A percentile compares a stretch with the other conserved stretches of the same genome.
phyloP scores from a whole-genome alignment of 805 yeast species.

The Pichia scutulata region DNA sequence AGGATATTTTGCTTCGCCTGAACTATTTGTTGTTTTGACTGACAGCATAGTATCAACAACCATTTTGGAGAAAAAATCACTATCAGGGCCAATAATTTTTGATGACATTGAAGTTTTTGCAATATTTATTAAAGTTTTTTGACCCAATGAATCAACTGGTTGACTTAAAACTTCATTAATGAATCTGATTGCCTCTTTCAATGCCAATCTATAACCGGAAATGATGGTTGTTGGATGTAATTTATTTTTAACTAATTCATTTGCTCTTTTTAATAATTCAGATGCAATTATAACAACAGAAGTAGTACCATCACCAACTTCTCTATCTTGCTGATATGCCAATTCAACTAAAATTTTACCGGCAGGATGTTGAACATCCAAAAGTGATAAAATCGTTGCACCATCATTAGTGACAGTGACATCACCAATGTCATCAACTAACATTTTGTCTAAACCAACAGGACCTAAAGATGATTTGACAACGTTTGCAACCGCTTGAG shows the following conservation, averaged over 20 bases:
- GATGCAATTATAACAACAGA: constrained; percentile 95
- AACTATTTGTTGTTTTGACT: constrained; percentile 80
- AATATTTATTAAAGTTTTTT: constrained; percentile 78
- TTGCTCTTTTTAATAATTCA: constrained; percentile 86
- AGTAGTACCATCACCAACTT: constrained; percentile 90
- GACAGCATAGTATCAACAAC: constrained; percentile 95
- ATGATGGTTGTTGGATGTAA: constrained; percentile 98
- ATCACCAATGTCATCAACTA: constrained; percentile 98
- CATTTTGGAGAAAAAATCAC: constrained; percentile 80
- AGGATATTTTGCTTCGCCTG: constrained; percentile 89
- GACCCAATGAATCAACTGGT: constrained; percentile 72
- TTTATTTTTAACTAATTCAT: constrained; percentile 85
- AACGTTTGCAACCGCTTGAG: constrained; percentile 75
- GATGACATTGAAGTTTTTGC: constrained; percentile 97
- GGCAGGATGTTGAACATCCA: constrained; percentile 98
- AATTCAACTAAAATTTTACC: constrained; percentile 94
- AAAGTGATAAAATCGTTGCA: constrained; percentile 82
- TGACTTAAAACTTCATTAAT: constrained; percentile 78
- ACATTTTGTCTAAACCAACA: constrained; percentile 96
- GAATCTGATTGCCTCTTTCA: constrained; percentile 83
- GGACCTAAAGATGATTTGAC: constrained; percentile 95
- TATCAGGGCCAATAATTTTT: constrained; percentile 90
- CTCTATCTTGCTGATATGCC: constrained; percentile 98
- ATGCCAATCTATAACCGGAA: constrained; percentile 90
- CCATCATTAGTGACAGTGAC: constrained; percentile 99